A percentile compares a stretch with the other conserved stretches of the same genome.
Conservation (phyloP, 176 grass and related monocot genomes). For the Rhipidocladum racemiflorum region DNA sequence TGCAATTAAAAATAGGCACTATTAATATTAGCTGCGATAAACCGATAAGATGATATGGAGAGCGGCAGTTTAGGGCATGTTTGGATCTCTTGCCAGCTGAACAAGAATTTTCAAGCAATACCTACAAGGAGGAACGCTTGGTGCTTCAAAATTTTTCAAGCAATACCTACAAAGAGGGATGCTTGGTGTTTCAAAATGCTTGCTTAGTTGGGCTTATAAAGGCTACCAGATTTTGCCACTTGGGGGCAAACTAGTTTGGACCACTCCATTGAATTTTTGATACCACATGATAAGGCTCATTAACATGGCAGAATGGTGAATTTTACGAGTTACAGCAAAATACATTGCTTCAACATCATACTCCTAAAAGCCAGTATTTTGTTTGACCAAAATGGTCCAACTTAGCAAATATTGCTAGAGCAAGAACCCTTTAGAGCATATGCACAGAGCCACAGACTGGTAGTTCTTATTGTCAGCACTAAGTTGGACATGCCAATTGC, state of each 20-base stretch:
- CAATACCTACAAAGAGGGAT: not conserved
- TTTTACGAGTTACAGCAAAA: not conserved
- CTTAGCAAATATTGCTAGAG: not conserved
- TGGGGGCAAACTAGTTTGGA: not conserved
- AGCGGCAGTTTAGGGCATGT: not conserved
- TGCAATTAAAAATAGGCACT: not conserved
- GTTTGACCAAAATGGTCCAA: not conserved
- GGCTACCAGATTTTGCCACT: not conserved
- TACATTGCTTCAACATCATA: not conserved
- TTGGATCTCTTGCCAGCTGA: not conserved
- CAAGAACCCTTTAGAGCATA: not conserved
- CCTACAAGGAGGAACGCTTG: not conserved
- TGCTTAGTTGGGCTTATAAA: not conserved
- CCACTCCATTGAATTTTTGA: not conserved
- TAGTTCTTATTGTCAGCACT: conserved; percentile 9
- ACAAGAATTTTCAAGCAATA: not conserved
- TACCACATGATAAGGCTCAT: not conserved
- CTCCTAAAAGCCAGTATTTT: not conserved
- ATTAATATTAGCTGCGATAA: not conserved
- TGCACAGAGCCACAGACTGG: not conserved
- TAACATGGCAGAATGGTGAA: not conserved
- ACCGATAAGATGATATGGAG: not conserved
- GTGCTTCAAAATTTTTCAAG: not conserved
- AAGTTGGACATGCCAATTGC: not conserved
- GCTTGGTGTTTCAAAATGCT: not conserved